These are phyloP conservation scores for Liquidambar formosana DNA, from an alignment of 164 flowering plant species.

Conservation along the genomic window DNA sequence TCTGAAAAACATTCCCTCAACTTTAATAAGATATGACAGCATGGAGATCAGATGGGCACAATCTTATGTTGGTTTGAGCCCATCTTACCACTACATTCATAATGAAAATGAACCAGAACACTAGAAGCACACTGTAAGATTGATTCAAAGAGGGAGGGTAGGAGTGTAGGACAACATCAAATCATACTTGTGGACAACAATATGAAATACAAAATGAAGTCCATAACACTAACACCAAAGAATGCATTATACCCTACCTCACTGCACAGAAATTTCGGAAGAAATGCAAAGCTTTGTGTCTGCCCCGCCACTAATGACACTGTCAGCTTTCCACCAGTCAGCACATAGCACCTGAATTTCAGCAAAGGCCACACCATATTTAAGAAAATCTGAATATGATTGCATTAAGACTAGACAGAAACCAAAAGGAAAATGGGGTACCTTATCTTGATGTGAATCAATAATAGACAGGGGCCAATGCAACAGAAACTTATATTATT, in stretches of 20 bases:
- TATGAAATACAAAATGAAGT: too few relatives aligned
- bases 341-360: conserved; percentile 73
- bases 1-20: too few relatives aligned
- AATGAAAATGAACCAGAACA: too few relatives aligned
- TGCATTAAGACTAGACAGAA: not conserved
- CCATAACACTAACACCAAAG: too few relatives aligned
- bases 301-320: conserved; percentile 84
- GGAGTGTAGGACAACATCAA: too few relatives aligned
- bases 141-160: too few relatives aligned
- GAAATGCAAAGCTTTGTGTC: conserved; percentile 82
- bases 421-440: conserved; percentile 15
- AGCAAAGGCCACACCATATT: not conserved
- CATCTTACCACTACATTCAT: too few relatives aligned
- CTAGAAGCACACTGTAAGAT: too few relatives aligned
- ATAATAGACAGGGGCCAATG: conserved; percentile 87
- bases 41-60: too few relatives aligned
- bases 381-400: not conserved
- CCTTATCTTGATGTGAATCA: conserved; percentile 85
- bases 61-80: too few relatives aligned
- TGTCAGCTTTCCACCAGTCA: conserved; percentile 94
- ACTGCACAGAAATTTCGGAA: conserved; percentile 49
- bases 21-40: too few relatives aligned
- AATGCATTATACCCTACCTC: conserved; percentile 25
- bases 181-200: too few relatives aligned
- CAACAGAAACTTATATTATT: conserved; percentile 27